Evolutionary conservation across 208 protist species (phyloP).

Genomic region (Leishmania tropica): DNA sequence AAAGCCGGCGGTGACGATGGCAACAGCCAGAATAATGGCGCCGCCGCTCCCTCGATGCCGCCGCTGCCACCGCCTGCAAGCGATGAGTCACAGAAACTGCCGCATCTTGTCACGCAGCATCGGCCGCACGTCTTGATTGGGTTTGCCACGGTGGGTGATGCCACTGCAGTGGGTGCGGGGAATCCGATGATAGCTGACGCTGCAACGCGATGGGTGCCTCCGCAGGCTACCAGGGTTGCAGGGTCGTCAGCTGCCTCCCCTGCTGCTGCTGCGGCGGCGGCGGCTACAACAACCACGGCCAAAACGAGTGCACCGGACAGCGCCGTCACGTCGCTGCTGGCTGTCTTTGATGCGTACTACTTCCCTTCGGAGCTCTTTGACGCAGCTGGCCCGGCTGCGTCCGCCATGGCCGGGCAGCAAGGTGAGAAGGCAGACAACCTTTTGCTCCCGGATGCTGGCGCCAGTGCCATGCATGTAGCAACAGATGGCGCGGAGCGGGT

Average conservation of each 20-base stretch:
- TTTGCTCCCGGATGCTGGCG: neutral
- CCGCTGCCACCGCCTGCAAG: neutral
- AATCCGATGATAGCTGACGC: constrained; percentile 1
- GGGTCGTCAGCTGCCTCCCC: neutral
- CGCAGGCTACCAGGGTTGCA: neutral
- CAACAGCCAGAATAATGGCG: no score
- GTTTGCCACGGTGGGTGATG: constrained; percentile 2
- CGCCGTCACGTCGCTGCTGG: constrained; percentile 11
- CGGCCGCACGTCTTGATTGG: constrained; percentile 28
- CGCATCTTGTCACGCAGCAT: constrained; percentile 11
- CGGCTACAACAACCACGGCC: neutral
- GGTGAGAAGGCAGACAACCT: neutral
- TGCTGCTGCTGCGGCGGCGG: neutral
- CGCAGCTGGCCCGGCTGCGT: neutral
- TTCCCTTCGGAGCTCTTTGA: constrained; percentile 36
- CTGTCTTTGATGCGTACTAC: constrained; percentile 37
- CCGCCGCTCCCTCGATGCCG: neutral
- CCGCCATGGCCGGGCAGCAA: neutral
- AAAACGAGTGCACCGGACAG: neutral
- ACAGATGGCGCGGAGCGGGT: neutral
- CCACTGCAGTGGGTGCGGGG: neutral
- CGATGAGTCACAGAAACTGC: neutral
- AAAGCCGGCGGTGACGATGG: neutral
- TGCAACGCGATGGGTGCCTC: constrained; percentile 12
- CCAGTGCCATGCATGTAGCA: neutral